Conservation (phyloP, 1,284 basidiomycete genomes). For the Schizophyllum commune region DNA sequence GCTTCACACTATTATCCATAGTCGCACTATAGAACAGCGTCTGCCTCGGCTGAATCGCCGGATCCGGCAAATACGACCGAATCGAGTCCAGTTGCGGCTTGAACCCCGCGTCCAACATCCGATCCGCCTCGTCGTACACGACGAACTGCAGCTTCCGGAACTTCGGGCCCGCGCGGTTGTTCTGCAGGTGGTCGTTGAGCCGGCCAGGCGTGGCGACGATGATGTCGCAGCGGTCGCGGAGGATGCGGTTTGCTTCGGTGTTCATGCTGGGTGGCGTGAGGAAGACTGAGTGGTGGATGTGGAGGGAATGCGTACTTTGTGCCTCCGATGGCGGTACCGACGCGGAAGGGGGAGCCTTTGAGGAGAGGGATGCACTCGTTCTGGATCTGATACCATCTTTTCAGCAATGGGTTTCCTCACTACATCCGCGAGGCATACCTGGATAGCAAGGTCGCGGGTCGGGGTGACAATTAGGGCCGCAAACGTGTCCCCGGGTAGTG, state of each 20-base stretch:
- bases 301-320: constrained; percentile 32
- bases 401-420: background rate
- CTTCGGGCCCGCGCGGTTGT: constrained; percentile 4
- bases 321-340: constrained; percentile 39
- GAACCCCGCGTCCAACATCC: constrained; percentile 87
- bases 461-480: constrained; percentile 73
- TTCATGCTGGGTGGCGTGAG: constrained; percentile 21
- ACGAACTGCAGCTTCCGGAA: constrained; percentile 46
- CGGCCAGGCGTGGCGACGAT: constrained; percentile 89
- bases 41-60: constrained; percentile 36
- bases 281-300: constrained; percentile 3
- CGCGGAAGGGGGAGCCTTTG: constrained; percentile 18
- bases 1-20: constrained; percentile 30
- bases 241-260: constrained; percentile 21
- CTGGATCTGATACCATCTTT: constrained; percentile 17
- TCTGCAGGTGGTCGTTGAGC: constrained; percentile 72
- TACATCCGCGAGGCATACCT: constrained; percentile 35
- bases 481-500: constrained; percentile 11
- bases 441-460: constrained; percentile 84
- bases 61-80: constrained; percentile 38
- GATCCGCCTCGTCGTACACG: constrained; percentile 89
- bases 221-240: constrained; percentile 54
- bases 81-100: constrained; percentile 75
- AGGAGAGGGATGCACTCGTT: constrained; percentile 70
- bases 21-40: constrained; percentile 82